Percentiles rank a stretch among this genome's conserved stretches.
Evolutionary conservation across 1,139 yeast species (phyloP).

Genomic region (Saccharomycopsis hybrid): DNA sequence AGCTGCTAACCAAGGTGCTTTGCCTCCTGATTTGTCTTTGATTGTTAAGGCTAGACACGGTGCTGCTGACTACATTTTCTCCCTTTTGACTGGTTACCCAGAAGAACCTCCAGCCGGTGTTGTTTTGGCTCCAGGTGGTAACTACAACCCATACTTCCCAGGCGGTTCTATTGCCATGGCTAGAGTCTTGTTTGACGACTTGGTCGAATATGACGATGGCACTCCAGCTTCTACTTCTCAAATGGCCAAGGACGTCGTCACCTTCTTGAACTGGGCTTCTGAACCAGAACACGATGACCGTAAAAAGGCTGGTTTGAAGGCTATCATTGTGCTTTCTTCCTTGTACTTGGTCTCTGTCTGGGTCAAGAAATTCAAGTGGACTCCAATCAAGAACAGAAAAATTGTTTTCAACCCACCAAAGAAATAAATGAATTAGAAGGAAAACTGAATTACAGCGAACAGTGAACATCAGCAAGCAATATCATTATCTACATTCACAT

Average conservation of each 20-base stretch:
- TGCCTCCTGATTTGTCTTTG: constrained; percentile 96
- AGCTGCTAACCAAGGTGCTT: constrained; percentile 99
- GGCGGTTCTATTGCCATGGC: constrained; percentile 99
- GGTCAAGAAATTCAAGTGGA: constrained; percentile 99
- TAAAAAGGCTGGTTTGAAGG: constrained; percentile 95
- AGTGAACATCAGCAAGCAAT: no score
- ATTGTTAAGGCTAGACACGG: constrained; percentile 99
- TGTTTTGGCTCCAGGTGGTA: constrained; percentile 81
- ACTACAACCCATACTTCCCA: constrained; percentile 99
- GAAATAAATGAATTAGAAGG: constrained; percentile 30
- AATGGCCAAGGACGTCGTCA: constrained; percentile 97
- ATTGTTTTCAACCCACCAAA: constrained; percentile 88
- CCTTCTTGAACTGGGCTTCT: constrained; percentile 96
- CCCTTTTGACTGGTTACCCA: constrained; percentile 96
- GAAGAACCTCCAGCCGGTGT: constrained; percentile 99
- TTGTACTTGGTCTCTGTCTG: constrained; percentile 79
- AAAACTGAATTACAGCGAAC: no score
- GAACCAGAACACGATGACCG: constrained; percentile 99
- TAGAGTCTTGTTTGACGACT: constrained; percentile 92
- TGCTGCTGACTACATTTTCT: constrained; percentile 90
- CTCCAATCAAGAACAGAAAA: constrained; percentile 92
- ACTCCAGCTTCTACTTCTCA: constrained; percentile 98
- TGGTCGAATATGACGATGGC: constrained; percentile 98
- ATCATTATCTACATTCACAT: no score
- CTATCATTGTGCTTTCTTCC: constrained; percentile 70